Conservation (phyloP, 2,329 filamentous ascomycete genomes). For the Madurella mycetomatis region DNA sequence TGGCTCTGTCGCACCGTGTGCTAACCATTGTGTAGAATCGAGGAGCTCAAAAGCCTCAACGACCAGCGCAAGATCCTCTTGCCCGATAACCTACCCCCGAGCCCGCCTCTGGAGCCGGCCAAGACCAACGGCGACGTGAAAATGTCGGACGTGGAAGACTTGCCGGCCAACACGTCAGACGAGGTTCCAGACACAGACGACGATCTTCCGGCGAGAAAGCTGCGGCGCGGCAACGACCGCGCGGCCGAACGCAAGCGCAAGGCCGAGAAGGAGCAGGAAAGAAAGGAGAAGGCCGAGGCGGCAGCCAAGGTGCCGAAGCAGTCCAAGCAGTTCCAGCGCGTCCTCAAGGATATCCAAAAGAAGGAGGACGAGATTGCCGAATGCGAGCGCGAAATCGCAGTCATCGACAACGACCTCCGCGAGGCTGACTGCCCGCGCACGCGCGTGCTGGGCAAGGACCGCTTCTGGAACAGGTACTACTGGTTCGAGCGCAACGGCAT, state of each 20-base stretch:
- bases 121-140: conserved; percentile 55
- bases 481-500: conserved; percentile 99
- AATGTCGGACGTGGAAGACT: conserved; percentile 61
- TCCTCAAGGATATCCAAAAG: conserved; percentile 84
- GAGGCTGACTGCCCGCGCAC: conserved; percentile 92
- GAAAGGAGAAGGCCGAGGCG: conserved; percentile 63
- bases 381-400: conserved; percentile 79
- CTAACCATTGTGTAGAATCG: conserved; percentile 45
- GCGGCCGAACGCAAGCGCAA: conserved; percentile 74
- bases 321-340: conserved; percentile 81
- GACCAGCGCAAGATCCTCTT: conserved; percentile 69
- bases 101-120: conserved; percentile 49
- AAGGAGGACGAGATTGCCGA: conserved; percentile 75
- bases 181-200: conserved; percentile 67
- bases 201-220: conserved; percentile 52
- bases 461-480: conserved; percentile 98
- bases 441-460: conserved; percentile 83
- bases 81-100: conserved; percentile 66
- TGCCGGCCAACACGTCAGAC: conserved; percentile 53
- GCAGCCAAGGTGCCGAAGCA: conserved; percentile 67
- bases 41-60: conserved; percentile 66
- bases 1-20: conserved; percentile 21
- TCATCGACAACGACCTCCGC: conserved; percentile 85
- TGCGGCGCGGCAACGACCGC: conserved; percentile 56
- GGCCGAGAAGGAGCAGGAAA: conserved; percentile 62